Base-by-base conservation (phyloP, 2,329 filamentous ascomycete genomes). In the Aureobasidium zeae region DNA sequence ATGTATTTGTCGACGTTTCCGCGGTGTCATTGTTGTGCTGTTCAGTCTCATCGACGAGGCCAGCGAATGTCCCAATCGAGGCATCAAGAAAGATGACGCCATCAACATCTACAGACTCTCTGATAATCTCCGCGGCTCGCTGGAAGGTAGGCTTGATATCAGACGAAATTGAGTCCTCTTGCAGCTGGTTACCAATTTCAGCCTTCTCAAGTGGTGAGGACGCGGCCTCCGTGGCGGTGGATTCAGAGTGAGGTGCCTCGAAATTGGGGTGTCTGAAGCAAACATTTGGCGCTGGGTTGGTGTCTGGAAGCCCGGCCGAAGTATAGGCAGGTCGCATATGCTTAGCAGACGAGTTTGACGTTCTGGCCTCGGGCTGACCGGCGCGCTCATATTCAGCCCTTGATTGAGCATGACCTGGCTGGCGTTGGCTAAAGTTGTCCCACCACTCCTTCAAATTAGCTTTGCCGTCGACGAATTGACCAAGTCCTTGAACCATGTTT, bases 91-190 rank as follows among this genome's bases (percentile, higher is more conserved):
- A 64, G 1, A 65, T 50, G 16, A 71, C 68, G 4, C 68, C 69
- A 4, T 68, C 66, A 9, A 67, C 61, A 6, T 57, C 55, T 13
- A 72, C 54, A 17, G 67, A 65, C 45, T 67, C 63, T 4, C 60
- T 60, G 4, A 71, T 56, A 1, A 70, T 51, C 25, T 67, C 63
- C 1, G 67, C 64, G 2, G 67, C 68, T 24, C 67, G 57, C 55
- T 57, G 38, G 68, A 69, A 13, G 8, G 37, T 32, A 11, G 44
- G 48, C 12, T 56, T 54, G 31, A 57, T 53, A 19, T 64, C 63
- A 1, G 59, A 13, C 17, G 45, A 31, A 20, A 47, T 26, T 52
- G 47, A 65, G 63, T 61, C 55, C n/a, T 48, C 45, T 5, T 61
- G 45, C 56, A 61, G 7, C 53, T 20, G 11, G 4, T 33, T 43